Evolutionary conservation across 257 asterid genomes (phyloP), one percentile per base, ranked within the genome.

Genomic region (Eustoma russellianum): DNA sequence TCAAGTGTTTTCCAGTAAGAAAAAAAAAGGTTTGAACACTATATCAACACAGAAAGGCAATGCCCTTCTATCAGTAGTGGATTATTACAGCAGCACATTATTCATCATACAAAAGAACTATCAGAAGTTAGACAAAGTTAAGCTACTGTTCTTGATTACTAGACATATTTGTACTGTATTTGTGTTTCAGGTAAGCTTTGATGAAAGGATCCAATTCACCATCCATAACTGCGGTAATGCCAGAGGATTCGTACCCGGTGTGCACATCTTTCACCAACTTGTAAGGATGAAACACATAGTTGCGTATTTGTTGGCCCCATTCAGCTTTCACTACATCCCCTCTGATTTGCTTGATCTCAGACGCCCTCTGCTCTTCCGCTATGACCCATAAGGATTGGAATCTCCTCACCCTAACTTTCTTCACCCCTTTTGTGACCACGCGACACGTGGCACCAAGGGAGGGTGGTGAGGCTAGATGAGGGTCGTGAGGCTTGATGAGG

Each of bases 231-330:
- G 95, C 74, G 49, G 78, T 64, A 30, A 88, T 71, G 69, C 88
- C 97, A 2, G 93, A 66, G 34, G 97, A 85, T 64, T 92, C 97
- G 2, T 68, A 68, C 38, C 91, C 94, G 0, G 99, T 85, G 10
- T 94, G 74, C 8, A 88, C 88, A 66, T 88, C 97, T 74, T 92
- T 92, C 70, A 88, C 99, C 19, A 92, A 53, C 72, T 88, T 88
- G 85, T 92, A 92, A 1, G 97, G 97, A 69, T 92, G 95, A 63
- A 92, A 92, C 5, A 92, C 95, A 16, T 92, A 92, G 77, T 92
- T 88, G 4, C 98, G 74, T 69, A 92, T 92, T 46, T 92, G 97
- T 73, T 92, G 98, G 16, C 99, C 99, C 97, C 99, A 92, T 66
- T 88, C 99, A 1, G 97, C 97, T 84, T 92, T 92, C 65, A 88